These are phyloP conservation scores for Gaeumannomyces tritici DNA, from an alignment of 2,329 filamentous ascomycete genomes.

Conservation along the genomic window DNA sequence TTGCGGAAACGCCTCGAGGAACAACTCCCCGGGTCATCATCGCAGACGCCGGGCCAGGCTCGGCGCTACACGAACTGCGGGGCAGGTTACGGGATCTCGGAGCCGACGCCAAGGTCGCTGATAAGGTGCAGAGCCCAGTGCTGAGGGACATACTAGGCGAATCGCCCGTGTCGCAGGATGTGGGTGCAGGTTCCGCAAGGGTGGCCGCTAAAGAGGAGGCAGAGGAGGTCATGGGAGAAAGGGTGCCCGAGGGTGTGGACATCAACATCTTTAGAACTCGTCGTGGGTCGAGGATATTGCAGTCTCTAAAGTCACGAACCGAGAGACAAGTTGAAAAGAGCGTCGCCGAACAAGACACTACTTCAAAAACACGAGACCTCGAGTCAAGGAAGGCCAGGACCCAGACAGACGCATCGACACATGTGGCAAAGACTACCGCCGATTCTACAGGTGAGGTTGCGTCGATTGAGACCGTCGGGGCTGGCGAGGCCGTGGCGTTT, in stretches of 20 bases:
- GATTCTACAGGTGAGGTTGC: background rate
- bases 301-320: conserved; percentile 13
- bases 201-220: conserved; percentile 12
- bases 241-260: conserved; percentile 29
- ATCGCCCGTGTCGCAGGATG: background rate
- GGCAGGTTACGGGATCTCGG: background rate
- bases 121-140: background rate
- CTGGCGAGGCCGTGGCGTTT: no score
- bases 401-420: background rate
- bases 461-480: background rate
- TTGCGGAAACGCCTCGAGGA: background rate
- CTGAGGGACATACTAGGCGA: background rate
- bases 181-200: background rate
- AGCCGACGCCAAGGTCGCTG: background rate
- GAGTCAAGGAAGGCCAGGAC: background rate
- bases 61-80: background rate
- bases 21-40: background rate
- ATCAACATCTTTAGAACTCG: conserved; percentile 38
- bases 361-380: background rate
- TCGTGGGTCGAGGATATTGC: conserved; percentile 29
- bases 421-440: background rate
- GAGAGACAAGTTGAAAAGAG: background rate
- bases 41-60: background rate
- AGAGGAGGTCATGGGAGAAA: conserved; percentile 19
- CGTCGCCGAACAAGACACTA: background rate